These are phyloP conservation scores for Somion occarium DNA, from an alignment of 1,284 basidiomycete species.

Conservation along the genomic window DNA sequence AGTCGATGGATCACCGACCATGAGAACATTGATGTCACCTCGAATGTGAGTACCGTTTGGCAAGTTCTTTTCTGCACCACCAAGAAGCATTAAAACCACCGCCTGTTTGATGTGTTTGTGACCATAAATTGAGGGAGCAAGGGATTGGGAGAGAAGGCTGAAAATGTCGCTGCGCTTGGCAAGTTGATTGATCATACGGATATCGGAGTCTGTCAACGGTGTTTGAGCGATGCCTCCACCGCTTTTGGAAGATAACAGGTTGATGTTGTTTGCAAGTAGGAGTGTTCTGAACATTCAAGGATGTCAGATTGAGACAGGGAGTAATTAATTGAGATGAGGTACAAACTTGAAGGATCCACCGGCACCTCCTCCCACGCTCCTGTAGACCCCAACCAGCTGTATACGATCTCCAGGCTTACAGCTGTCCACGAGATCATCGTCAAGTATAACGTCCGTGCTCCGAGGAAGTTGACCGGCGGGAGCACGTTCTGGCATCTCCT, in stretches of 20 bases:
- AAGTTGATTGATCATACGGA: conserved; percentile 95
- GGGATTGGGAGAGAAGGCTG: conserved; percentile 85
- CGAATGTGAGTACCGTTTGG: conserved; percentile 98
- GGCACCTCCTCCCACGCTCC: conserved; percentile 88
- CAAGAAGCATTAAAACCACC: conserved; percentile 87
- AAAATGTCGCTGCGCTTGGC: conserved; percentile 86
- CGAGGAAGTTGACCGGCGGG: conserved; percentile 96
- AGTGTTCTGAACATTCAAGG: conserved; percentile 60
- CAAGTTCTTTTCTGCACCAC: conserved; percentile 97
- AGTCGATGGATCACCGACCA: conserved; percentile 98
- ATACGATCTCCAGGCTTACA: conserved; percentile 99
- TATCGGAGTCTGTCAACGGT: conserved; percentile 90
- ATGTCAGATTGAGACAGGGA: background rate
- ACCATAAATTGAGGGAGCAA: conserved; percentile 97
- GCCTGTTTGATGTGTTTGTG: conserved; percentile 96
- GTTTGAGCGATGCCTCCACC: conserved; percentile 96
- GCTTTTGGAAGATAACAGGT: conserved; percentile 93
- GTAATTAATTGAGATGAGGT: background rate
- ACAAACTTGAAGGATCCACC: conserved; percentile 90
- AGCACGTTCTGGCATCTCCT: conserved; percentile 99
- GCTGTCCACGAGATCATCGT: conserved; percentile 95
- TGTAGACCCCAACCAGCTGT: conserved; percentile 94
- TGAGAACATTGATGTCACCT: conserved; percentile 98
- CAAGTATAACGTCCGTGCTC: conserved; percentile 93
- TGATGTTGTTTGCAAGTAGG: conserved; percentile 94